Conservation (phyloP, 192 early-diverging fungal genomes). For the Entomortierella parvispora region DNA sequence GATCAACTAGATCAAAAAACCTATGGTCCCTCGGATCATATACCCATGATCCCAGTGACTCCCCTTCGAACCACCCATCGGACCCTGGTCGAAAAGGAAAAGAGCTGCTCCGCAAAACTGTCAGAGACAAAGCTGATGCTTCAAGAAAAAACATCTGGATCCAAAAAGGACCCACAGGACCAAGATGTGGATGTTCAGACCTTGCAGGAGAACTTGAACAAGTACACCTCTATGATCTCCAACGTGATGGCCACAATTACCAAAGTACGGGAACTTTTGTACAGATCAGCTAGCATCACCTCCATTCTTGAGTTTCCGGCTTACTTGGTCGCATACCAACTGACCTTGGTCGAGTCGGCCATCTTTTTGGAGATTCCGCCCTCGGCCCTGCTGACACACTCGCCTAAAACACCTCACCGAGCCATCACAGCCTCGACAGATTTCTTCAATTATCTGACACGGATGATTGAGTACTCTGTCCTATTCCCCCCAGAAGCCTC, state of each 20-base stretch:
- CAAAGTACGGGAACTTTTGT: slow-evolving; percentile 60
- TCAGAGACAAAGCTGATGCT: slow-evolving; percentile 42
- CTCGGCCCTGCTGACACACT: slow-evolving; percentile 66
- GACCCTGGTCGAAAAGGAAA: slow-evolving; percentile 59
- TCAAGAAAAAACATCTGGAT: slow-evolving; percentile 22
- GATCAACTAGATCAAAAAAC: slow-evolving; percentile 49
- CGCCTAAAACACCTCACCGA: slow-evolving; percentile 66
- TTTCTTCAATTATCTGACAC: slow-evolving; percentile 86
- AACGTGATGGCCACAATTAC: slow-evolving; percentile 62
- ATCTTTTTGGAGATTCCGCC: slow-evolving; percentile 74
- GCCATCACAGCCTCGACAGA: slow-evolving; percentile 73
- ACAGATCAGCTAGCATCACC: slow-evolving; percentile 61
- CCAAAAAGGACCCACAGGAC: slow-evolving; percentile 11
- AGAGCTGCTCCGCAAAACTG: slow-evolving; percentile 44
- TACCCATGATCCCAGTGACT: slow-evolving; percentile 67
- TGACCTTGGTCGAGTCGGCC: slow-evolving; percentile 75
- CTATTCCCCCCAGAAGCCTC: slow-evolving; percentile 66
- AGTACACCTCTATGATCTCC: slow-evolving; percentile 55
- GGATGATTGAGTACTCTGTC: slow-evolving; percentile 77
- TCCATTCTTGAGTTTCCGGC: slow-evolving; percentile 67
- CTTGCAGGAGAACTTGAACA: slow-evolving; percentile 56
- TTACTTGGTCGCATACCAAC: slow-evolving; percentile 73
- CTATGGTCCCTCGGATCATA: slow-evolving; percentile 54
- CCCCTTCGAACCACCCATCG: slow-evolving; percentile 62
- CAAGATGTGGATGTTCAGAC: slow-evolving; percentile 44